Percentiles rank a stretch among this genome's conserved stretches.
phyloP scores from a whole-genome alignment of 495 filamentous ascomycete species.

The Aspergillus wentii region DNA sequence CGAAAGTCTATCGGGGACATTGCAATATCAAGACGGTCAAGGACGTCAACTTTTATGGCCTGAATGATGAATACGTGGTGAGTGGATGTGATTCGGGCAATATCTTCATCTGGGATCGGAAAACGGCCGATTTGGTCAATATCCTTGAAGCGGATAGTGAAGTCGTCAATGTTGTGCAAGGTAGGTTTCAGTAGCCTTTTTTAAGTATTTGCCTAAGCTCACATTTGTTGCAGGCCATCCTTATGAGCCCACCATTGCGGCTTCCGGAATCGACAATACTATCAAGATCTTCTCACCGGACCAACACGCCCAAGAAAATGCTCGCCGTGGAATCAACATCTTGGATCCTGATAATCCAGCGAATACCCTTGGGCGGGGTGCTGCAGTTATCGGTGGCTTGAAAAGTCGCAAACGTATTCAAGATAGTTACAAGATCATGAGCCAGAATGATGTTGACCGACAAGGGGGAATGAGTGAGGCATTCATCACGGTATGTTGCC shows the following conservation, averaged over 20 bases:
- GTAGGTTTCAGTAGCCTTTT: conserved; percentile 28
- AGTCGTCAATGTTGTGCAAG: conserved; percentile 69
- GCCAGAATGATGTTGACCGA: conserved; percentile 59
- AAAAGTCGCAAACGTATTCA: conserved; percentile 55
- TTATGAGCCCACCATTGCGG: conserved; percentile 66
- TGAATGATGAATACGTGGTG: conserved; percentile 72
- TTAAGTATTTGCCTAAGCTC: background rate
- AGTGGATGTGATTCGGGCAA: conserved; percentile 66
- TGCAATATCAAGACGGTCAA: conserved; percentile 74
- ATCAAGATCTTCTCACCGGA: conserved; percentile 75
- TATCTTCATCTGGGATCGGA: conserved; percentile 67
- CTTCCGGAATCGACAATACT: conserved; percentile 68
- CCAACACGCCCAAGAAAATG: conserved; percentile 51
- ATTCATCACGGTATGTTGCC: conserved; percentile 54
- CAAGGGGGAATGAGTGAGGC: conserved; percentile 58
- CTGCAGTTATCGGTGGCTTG: conserved; percentile 35
- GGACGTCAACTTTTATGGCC: conserved; percentile 68
- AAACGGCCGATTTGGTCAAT: conserved; percentile 59
- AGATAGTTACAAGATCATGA: conserved; percentile 58
- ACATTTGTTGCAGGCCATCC: conserved; percentile 50
- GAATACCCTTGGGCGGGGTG: conserved; percentile 21
- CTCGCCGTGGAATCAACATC: conserved; percentile 52
- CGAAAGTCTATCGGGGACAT: conserved; percentile 57
- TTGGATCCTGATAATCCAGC: conserved; percentile 35
- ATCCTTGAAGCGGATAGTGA: conserved; percentile 69